Evolutionary conservation across 257 asterid genomes (phyloP), one percentile per base, ranked within the genome.

Genomic region (Solanum sejunctum): DNA sequence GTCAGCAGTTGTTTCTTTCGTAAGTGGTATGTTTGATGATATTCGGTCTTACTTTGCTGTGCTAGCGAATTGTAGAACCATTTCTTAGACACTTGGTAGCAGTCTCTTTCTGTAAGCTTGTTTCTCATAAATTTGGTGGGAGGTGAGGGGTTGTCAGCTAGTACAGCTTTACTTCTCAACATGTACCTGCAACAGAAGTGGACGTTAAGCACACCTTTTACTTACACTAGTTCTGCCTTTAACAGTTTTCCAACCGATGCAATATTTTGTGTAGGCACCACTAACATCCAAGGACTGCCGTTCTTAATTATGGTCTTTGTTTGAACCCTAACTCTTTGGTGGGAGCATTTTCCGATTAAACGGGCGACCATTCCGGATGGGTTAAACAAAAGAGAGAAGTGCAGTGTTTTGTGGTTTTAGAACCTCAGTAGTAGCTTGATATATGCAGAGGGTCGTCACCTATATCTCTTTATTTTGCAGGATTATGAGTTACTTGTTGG

Each of bases 401-500:
- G 2, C 41, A 7, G 43, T 3, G 60, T 77, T 51, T 13, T 75
- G 82, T 16, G n/a, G 2, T 49, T 57, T 73, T 58, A 83, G 17
- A 26, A n/a, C n/a, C n/a, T n/a, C n/a, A n/a, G n/a, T n/a, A n/a
- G n/a, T 57, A 83, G 56, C 71, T 17, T 71, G 85, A 39, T 47
- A 58, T 56, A 20, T 55, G 45, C 82, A 39, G 8, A 47, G 23
- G 21, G 39, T 72, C 8, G 10, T 43, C 15, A 32, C 10, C 3
- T 47, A 20, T 55, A 32, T 11, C 47, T 52, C 2, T 11, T 39
- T 52, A 82, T 66, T 79, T 79, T 84, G 78, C 90, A 95, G 98
- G 98, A 95, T 88, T 90, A 85, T 36, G 96, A 91, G 85, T 61
- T 90, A 87, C 91, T 95, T 88, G 85, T 89, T 63, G 90, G 87